Evolutionary conservation across 1,284 basidiomycete species (phyloP).

Genomic region (Pseudozyma thailandica): DNA sequence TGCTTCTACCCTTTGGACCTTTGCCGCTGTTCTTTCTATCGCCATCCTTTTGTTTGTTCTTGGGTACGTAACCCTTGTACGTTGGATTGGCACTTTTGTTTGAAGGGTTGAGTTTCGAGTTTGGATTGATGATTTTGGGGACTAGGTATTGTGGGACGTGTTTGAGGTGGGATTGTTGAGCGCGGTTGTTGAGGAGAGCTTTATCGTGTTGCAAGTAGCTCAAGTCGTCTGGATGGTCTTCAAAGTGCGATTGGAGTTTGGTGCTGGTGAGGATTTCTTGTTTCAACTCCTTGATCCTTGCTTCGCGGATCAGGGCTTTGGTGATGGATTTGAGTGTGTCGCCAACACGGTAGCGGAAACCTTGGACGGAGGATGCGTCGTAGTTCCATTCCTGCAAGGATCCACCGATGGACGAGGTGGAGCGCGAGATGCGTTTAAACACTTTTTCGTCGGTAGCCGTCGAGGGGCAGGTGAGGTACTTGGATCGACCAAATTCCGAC

Average conservation of each 20-base stretch:
- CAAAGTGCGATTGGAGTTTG: conserved; percentile 95
- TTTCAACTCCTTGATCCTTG: conserved; percentile 92
- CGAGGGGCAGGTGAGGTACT: conserved; percentile 71
- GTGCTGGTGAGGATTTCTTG: conserved; percentile 92
- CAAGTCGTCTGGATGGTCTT: conserved; percentile 93
- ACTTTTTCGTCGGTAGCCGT: conserved; percentile 81
- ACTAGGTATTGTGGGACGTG: conserved; percentile 93
- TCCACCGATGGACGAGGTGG: conserved; percentile 66
- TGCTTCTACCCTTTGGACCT: conserved; percentile 11
- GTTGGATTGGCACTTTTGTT: not conserved
- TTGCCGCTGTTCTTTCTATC: conserved; percentile 3
- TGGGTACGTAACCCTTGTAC: conserved; percentile 34
- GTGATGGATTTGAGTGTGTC: conserved; percentile 93
- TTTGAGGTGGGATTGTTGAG: conserved; percentile 86
- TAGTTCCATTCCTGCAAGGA: conserved; percentile 91
- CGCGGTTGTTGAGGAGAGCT: conserved; percentile 84
- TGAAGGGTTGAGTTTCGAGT: conserved; percentile 3
- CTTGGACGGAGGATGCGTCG: conserved; percentile 78
- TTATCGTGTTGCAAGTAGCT: conserved; percentile 95
- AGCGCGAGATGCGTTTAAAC: conserved; percentile 71
- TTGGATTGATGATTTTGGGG: conserved; percentile 76
- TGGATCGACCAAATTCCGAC: conserved; percentile 77
- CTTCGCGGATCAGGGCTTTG: conserved; percentile 84
- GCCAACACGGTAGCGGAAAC: conserved; percentile 98
- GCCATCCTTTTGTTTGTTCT: conserved; percentile 23